A percentile compares a stretch with the other conserved stretches of the same genome.
Conservation (phyloP, 495 filamentous ascomycete genomes). For the Penicillium salamii region DNA sequence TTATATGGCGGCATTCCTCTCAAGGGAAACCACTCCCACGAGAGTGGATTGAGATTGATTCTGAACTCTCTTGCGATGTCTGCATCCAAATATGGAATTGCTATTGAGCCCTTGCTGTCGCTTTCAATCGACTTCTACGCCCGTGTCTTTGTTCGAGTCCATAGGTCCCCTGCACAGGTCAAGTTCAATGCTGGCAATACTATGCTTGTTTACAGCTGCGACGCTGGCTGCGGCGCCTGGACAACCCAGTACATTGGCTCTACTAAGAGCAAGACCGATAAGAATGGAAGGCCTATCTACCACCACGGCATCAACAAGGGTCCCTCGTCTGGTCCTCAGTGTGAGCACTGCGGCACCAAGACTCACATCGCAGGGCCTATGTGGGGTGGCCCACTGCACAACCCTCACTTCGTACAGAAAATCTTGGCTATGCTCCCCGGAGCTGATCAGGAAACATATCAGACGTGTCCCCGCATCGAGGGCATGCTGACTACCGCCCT, state of each 20-base stretch:
- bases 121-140: constrained; percentile 94
- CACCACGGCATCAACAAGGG: constrained; percentile 71
- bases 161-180: constrained; percentile 73
- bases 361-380: constrained; percentile 90
- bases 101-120: constrained; percentile 87
- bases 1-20: constrained; percentile 86
- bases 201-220: constrained; percentile 91
- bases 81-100: constrained; percentile 81
- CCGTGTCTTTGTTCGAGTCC: constrained; percentile 83
- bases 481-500: constrained; percentile 89
- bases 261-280: constrained; percentile 59
- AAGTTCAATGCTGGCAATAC: constrained; percentile 87
- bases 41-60: constrained; percentile 84
- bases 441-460: constrained; percentile 62
- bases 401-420: constrained; percentile 70
- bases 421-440: constrained; percentile 67
- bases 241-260: constrained; percentile 69
- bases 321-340: constrained; percentile 58
- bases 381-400: constrained; percentile 90
- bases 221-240: constrained; percentile 86
- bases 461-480: constrained; percentile 74
- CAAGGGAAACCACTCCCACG: constrained; percentile 81
- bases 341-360: constrained; percentile 80
- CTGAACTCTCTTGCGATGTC: constrained; percentile 73
- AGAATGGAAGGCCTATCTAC: constrained; percentile 66